These are phyloP conservation scores for Glaciozyma antarctica DNA, from an alignment of 768 basidiomycete genomes.

Conservation along the genomic window DNA sequence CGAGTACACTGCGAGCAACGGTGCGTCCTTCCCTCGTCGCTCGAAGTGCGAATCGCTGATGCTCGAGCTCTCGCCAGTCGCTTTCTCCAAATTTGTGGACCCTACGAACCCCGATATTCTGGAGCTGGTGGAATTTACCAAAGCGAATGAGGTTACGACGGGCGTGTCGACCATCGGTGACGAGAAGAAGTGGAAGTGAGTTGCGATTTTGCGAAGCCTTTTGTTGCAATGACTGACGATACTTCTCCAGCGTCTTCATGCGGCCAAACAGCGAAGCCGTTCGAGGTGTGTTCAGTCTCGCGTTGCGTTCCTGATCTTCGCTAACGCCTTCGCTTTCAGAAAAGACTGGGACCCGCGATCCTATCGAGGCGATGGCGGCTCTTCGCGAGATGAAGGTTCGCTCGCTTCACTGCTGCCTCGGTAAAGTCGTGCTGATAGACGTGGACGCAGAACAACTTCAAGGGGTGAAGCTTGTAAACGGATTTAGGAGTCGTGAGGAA, in stretches of 20 bases:
- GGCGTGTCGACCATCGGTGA: conserved; percentile 74
- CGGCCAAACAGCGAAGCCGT: conserved; percentile 56
- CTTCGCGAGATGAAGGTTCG: conserved; percentile 61
- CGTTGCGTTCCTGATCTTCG: background rate
- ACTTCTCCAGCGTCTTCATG: conserved; percentile 59
- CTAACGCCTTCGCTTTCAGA: conserved; percentile 5
- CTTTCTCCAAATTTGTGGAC: conserved; percentile 35
- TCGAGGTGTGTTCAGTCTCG: conserved; percentile 46
- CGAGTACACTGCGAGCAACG: conserved; percentile 61
- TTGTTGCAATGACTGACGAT: too few species aligned
- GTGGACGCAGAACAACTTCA: conserved; percentile 14
- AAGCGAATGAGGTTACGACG: conserved; percentile 56
- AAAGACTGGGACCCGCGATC: conserved; percentile 47
- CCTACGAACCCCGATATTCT: conserved; percentile 52
- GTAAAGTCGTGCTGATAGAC: background rate
- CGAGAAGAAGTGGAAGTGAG: conserved; percentile 77
- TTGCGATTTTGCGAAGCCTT: too few species aligned
- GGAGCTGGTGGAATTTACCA: conserved; percentile 52
- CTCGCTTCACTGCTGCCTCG: conserved; percentile 29
- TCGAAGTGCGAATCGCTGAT: conserved; percentile 30
- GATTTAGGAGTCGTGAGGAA: too few species aligned
- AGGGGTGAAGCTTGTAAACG: conserved; percentile 7
- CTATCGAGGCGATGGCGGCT: conserved; percentile 59
- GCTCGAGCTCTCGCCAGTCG: background rate
- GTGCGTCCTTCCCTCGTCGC: conserved; percentile 35